These are phyloP conservation scores for Haplosporangium sp. DNA, from an alignment of 371 early-diverging fungal species.

Conservation along the genomic window DNA sequence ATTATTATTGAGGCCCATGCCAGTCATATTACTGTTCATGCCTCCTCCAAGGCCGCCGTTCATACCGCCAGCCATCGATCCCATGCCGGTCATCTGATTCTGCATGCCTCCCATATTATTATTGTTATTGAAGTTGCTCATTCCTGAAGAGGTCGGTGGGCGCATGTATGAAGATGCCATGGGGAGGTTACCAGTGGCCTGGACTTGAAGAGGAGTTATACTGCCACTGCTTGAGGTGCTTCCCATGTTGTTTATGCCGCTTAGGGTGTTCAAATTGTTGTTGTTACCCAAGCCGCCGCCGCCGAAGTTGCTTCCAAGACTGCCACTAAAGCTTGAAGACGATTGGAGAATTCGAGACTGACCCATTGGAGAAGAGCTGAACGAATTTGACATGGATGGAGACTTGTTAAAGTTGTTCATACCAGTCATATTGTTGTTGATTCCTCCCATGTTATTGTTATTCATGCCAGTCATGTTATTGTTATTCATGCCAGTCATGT, in stretches of 20 bases:
- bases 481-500: slow-evolving; percentile 16
- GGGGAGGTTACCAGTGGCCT: slow-evolving; percentile 48
- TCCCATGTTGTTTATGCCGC: slow-evolving; percentile 10
- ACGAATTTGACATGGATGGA: slow-evolving; percentile 46
- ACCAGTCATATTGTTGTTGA: slow-evolving; percentile 23
- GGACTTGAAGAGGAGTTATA: slow-evolving; percentile 40
- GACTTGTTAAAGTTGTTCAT: slow-evolving; percentile 48
- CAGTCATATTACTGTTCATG: slow-evolving; percentile 17
- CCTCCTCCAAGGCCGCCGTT: slow-evolving; percentile 14
- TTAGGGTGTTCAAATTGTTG: slow-evolving; percentile 10
- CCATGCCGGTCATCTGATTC: slow-evolving; percentile 39
- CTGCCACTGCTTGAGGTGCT: slow-evolving; percentile 5
- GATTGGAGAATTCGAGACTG: slow-evolving; percentile 46
- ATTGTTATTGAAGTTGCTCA: slow-evolving; percentile 22
- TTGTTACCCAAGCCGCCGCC: slow-evolving; percentile 14
- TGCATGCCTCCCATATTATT: slow-evolving; percentile 28
- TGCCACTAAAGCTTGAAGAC: slow-evolving; percentile 29
- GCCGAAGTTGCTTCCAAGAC: slow-evolving; percentile 20
- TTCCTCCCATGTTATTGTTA: not conserved
- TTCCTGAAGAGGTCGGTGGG: slow-evolving; percentile 38
- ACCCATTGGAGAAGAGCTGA: slow-evolving; percentile 36
- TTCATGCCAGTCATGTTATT: slow-evolving; percentile 1
- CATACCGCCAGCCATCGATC: slow-evolving; percentile 19
- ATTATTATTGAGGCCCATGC: slow-evolving; percentile 19
- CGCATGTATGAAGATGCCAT: slow-evolving; percentile 56